phyloP scores from a whole-genome alignment of 1,139 yeast species.

The Blastobotrys illinoisensis region DNA sequence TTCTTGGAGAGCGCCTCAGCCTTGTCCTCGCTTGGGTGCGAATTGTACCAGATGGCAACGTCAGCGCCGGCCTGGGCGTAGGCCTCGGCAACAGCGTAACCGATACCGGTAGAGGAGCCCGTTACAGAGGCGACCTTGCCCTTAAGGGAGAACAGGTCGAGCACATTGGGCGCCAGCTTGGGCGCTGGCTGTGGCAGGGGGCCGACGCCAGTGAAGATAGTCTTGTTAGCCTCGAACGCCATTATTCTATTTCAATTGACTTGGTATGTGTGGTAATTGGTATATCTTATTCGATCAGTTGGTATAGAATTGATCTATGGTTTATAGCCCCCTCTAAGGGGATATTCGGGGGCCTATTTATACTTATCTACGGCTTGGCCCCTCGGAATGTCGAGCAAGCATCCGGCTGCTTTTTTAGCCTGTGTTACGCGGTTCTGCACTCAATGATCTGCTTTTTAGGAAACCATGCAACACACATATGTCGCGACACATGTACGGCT shows the following conservation, averaged over 20 bases:
- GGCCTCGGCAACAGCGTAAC: slow-evolving; percentile 77
- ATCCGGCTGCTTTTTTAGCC: not conserved
- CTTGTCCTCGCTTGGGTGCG: slow-evolving; percentile 54
- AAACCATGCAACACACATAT: not conserved
- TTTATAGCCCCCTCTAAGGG: not conserved
- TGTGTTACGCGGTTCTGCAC: not conserved
- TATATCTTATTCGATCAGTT: not conserved
- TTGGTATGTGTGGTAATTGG: no score
- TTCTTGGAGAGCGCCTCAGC: slow-evolving; percentile 53
- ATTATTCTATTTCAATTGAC: slow-evolving; percentile 1
- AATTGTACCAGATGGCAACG: slow-evolving; percentile 77
- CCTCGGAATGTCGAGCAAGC: not conserved
- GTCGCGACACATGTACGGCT: not conserved
- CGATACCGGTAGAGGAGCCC: slow-evolving; percentile 85
- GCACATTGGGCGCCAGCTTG: slow-evolving; percentile 29
- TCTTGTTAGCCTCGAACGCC: slow-evolving; percentile 13
- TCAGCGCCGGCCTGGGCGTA: slow-evolving; percentile 90
- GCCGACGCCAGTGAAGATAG: slow-evolving; percentile 32
- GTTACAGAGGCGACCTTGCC: slow-evolving; percentile 87
- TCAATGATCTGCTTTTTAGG: not conserved
- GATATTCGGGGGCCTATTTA: slow-evolving; percentile 4
- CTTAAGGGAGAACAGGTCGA: slow-evolving; percentile 44
- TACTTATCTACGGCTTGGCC: not conserved
- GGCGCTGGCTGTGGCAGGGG: slow-evolving; percentile 34
- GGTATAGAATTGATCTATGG: no score